phyloP scores from a whole-genome alignment of 2,329 filamentous ascomycete genomes.

The Aspergillus fijiensis region DNA sequence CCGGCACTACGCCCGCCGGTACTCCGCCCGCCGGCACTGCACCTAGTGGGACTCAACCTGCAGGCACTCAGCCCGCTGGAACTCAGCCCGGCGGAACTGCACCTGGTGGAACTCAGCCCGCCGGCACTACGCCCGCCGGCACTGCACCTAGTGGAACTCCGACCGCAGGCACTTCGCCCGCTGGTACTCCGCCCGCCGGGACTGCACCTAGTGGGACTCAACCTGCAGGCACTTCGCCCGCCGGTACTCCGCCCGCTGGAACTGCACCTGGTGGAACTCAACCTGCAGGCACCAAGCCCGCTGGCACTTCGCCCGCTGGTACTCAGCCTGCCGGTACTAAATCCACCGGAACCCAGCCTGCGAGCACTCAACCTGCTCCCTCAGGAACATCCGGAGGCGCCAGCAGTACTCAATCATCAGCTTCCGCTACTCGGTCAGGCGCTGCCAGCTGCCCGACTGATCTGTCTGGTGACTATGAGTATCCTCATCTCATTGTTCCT shows the following conservation, averaged over 20 bases:
- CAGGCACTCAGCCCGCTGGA: neutral
- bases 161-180: neutral
- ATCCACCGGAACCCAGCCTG: too few relatives aligned
- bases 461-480: constrained; percentile 52
- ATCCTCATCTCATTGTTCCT: constrained; percentile 63
- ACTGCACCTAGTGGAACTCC: too few relatives aligned
- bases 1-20: too few relatives aligned
- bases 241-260: too few relatives aligned
- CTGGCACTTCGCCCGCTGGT: neutral
- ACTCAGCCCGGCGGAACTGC: neutral
- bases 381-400: constrained; percentile 1
- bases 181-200: neutral
- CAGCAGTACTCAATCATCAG: constrained; percentile 16
- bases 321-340: too few relatives aligned
- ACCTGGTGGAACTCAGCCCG: neutral
- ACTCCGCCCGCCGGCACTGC: too few relatives aligned
- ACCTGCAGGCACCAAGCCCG: neutral
- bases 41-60: too few relatives aligned
- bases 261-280: neutral
- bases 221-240: neutral
- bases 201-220: neutral
- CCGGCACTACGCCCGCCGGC: neutral
- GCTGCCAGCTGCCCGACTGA: constrained; percentile 45
- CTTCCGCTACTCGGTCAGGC: constrained; percentile 13
- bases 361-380: constrained; percentile 2